These are phyloP conservation scores for Chalaropsis thielavioides DNA, from an alignment of 2,329 filamentous ascomycete species.

Conservation along the genomic window DNA sequence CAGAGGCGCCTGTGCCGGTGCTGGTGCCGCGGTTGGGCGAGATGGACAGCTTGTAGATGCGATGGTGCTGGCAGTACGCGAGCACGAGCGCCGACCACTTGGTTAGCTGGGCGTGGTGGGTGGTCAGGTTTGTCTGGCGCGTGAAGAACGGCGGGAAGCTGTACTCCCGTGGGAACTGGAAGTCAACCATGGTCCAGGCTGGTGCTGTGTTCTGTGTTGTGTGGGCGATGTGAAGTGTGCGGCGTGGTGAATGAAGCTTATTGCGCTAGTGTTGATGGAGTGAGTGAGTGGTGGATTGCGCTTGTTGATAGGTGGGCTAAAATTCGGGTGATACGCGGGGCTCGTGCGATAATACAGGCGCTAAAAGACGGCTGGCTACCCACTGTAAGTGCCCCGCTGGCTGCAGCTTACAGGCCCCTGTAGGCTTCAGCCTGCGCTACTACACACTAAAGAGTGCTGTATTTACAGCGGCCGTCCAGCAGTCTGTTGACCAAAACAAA, in stretches of 20 bases:
- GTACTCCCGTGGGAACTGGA: slow-evolving; percentile 50
- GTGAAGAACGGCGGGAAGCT: slow-evolving; percentile 78
- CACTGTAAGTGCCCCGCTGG: background rate
- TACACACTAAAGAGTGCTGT: background rate
- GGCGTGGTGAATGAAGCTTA: too few relatives aligned
- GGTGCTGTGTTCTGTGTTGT: background rate
- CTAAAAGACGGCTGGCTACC: background rate
- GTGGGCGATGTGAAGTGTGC: background rate
- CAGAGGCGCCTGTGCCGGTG: slow-evolving; percentile 30
- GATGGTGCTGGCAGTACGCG: slow-evolving; percentile 65
- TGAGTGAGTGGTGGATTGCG: background rate
- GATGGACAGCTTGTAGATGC: slow-evolving; percentile 60
- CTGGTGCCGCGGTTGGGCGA: slow-evolving; percentile 38
- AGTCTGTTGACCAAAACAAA: background rate
- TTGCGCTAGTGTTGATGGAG: background rate
- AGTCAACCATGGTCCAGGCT: slow-evolving; percentile 22
- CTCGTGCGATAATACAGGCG: background rate
- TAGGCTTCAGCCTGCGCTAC: too few relatives aligned
- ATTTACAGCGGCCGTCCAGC: background rate
- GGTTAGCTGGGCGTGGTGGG: slow-evolving; percentile 57
- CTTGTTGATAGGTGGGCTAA: background rate
- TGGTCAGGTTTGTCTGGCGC: slow-evolving; percentile 58
- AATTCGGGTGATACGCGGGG: background rate
- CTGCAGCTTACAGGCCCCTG: too few relatives aligned
- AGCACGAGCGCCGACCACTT: slow-evolving; percentile 84